Evolutionary conservation across 441 rosid genomes (phyloP).

Genomic region (Adansonia grandidieri): DNA sequence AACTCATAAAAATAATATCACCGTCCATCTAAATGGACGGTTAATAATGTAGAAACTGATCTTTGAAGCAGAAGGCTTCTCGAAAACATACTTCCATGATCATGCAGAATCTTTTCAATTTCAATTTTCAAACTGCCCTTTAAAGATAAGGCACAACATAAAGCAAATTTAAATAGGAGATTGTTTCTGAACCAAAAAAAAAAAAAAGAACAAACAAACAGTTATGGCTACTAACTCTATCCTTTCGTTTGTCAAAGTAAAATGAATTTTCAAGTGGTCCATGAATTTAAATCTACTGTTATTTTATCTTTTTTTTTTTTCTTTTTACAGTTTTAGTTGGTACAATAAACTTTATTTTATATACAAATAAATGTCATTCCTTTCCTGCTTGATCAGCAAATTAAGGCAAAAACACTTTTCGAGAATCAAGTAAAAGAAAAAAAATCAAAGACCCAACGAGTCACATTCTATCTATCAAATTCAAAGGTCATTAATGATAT

Average conservation of each 20-base stretch:
- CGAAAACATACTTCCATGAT: neutral
- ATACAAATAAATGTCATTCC: conserved; percentile 25
- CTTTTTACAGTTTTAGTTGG: neutral
- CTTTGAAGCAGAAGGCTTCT: neutral
- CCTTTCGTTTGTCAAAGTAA: neutral
- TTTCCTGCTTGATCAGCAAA: conserved; percentile 3
- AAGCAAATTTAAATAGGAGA: neutral
- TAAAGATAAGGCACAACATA: conserved; percentile 8
- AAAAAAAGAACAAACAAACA: neutral
- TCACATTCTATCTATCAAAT: conserved; percentile 37
- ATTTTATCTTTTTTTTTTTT: neutral
- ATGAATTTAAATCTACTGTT: neutral
- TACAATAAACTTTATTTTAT: neutral
- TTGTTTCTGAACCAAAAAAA: neutral
- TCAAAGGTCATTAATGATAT: neutral
- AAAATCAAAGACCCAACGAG: neutral
- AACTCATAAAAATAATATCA: too few relatives aligned
- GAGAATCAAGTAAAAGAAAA: neutral
- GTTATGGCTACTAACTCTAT: neutral
- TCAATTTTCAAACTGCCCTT: neutral
- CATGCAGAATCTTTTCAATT: neutral
- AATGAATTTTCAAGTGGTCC: conserved; percentile 1
- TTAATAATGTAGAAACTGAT: too few relatives aligned
- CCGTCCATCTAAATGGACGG: too few relatives aligned
- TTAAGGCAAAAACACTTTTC: conserved; percentile 26